Conservation (phyloP, 1,139 yeast genomes). For the Candida sp. region DNA sequence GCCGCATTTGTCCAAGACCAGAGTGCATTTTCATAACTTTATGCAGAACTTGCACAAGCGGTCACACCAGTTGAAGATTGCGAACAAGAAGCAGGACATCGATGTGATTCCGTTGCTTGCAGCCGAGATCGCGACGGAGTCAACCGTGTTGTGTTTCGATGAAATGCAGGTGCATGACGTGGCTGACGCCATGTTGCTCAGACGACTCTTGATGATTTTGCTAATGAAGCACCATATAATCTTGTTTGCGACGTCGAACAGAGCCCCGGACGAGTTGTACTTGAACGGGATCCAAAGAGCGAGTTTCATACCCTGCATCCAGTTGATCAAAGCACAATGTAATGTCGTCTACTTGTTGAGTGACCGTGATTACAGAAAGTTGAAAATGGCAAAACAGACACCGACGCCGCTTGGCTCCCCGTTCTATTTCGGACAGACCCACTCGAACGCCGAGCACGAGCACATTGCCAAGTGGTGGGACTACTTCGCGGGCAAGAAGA, state of each 20-base stretch:
- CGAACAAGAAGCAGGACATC: conserved; percentile 61
- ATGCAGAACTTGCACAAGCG: conserved; percentile 95
- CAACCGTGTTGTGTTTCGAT: conserved; percentile 89
- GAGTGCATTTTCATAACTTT: conserved; percentile 95
- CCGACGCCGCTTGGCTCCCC: conserved; percentile 70
- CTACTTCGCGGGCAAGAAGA: conserved; percentile 57
- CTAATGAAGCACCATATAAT: conserved; percentile 71
- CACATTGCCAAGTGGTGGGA: conserved; percentile 82
- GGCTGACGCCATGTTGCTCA: conserved; percentile 95
- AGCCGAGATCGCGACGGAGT: conserved; percentile 73
- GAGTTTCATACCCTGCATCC: conserved; percentile 91
- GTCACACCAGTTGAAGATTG: conserved; percentile 71
- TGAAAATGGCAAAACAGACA: conserved; percentile 21
- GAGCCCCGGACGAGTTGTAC: conserved; percentile 94
- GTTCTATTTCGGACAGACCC: conserved; percentile 63
- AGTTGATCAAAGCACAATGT: conserved; percentile 72
- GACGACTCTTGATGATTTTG: conserved; percentile 71
- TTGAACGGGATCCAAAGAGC: conserved; percentile 93
- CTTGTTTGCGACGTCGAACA: conserved; percentile 90
- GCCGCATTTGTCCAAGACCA: conserved; percentile 67
- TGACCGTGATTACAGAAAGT: conserved; percentile 92
- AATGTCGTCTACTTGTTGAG: conserved; percentile 83
- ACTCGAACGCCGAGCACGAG: conserved; percentile 53
- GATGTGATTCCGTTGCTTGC: conserved; percentile 90
- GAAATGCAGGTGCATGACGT: conserved; percentile 98